Evolutionary conservation across 768 basidiomycete genomes (phyloP), one percentile per base, ranked within the genome.

Genomic region (Termitomyces sp.): DNA sequence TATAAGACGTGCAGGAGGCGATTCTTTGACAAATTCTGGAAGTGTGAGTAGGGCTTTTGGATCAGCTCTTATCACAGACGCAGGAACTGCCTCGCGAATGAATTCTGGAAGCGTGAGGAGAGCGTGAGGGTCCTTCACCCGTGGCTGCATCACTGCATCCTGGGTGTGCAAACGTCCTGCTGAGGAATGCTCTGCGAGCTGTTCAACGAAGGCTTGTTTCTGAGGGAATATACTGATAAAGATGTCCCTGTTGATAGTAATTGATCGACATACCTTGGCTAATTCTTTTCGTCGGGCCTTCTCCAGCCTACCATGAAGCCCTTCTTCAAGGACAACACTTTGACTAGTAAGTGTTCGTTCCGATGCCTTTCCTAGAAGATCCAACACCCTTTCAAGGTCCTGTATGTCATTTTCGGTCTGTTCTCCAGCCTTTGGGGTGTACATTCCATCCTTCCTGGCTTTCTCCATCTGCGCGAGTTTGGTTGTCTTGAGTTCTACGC

Each of bases 401-500:
- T 68, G 69, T 42, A 75, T 73, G 60, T 83, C 80, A 45, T 65
- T 66, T 58, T 81, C 78, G 63, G 83, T 84, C 30, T 79, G 79
- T 65, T 78, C 76, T 64, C 67, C 71, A 41, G 63, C 61, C 8
- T 63, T 57, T 24, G 65, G 61, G 6, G 61, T 58, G 33, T 67
- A 60, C 9, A 67, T 52, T 11, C 78, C 82, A 44, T 77, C 75
- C 55, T 73, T 73, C 46, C 83, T 74, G 5, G 90, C 92, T 46
- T 81, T 80, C 71, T 92, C 89, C 76, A 93, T 82, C 71, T 93
- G 81, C 13, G 81, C 81, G 15, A 87, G 65, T 67, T 92, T 90
- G 27, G 83, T 75, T 6, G 79, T 80, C 66, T 88, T 87, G 47
- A 96, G 82, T 69, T 95, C 95, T n/a, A 91, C 93, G 0, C 97